Evolutionary conservation across 768 basidiomycete species (phyloP), one percentile per base, ranked within the genome.

Genomic region (Gymnopilus junonius): DNA sequence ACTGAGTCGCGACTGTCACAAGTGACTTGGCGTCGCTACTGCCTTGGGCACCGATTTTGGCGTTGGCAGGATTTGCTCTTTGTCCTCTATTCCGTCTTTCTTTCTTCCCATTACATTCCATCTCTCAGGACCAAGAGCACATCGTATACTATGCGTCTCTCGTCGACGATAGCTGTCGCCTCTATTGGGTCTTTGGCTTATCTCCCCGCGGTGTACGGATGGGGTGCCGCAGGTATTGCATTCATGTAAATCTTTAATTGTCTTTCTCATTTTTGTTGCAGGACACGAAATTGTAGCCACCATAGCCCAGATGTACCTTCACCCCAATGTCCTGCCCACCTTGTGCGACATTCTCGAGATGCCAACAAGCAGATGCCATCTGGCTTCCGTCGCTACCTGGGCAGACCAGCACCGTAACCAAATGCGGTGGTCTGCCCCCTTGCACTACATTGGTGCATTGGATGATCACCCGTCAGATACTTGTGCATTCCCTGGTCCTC

Each of bases 251-350:
- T 53, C 35, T 39, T 5, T 10, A 14, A 31, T 21, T 31, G 21
- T 20, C 46, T 50, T 31, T 40, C 21, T 43, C 45, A 42, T 14
- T 29, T 8, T 21, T 40, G 39, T 14, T n/a, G 25, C 64, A 88
- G 94, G 96, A 3, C 96, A 98, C 69, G 92, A 97, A 79, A 89
- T 97, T 32, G 87, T 94, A 5, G 96, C 95, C 1, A 97, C 95
- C 4, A 92, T 99, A 60, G 97, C 97, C 1, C 92, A 98, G 73
- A 93, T 96, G 62, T 87, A 97, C 73, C 84, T 98, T 2, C 86
- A 93, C 73, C 92, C 93, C 0, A 79, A 78, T 2, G 88, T 90
- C 4, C 80, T 90, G 40, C 82, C 85, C 2, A 82, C 81, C 32
- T 77, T 97, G 58, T 93, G 91, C 66, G 74, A 79, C 29, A 88